A percentile compares a stretch with the other conserved stretches of the same genome.
Evolutionary conservation across 805 yeast genomes (phyloP).

Genomic region (Myxozyma vanderwaltii): DNA sequence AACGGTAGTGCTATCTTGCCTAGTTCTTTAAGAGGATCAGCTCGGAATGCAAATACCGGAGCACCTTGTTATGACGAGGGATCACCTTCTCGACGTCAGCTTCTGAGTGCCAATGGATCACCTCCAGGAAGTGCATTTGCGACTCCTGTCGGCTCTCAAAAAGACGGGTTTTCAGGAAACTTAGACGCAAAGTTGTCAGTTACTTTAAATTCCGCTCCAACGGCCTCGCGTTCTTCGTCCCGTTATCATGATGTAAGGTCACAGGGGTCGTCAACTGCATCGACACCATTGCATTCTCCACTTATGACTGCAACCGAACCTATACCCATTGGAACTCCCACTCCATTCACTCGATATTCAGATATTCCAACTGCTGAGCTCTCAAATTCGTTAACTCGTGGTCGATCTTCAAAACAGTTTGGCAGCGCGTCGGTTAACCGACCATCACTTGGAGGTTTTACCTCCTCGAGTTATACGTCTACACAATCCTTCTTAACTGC

Average conservation of each 20-base stretch:
- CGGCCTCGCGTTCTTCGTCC: conserved; percentile 14
- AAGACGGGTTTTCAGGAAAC: not conserved
- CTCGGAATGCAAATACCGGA: not conserved
- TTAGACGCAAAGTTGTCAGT: not conserved
- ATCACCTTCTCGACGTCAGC: conserved; percentile 6
- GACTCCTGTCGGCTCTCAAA: not conserved
- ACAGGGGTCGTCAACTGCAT: conserved; percentile 5
- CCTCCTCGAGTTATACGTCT: conserved; percentile 31
- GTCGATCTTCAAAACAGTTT: conserved; percentile 16
- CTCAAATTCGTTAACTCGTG: conserved; percentile 18
- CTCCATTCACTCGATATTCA: conserved; percentile 21
- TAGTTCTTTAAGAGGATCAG: conserved; percentile 1
- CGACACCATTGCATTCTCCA: conserved; percentile 12
- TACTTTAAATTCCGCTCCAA: not conserved
- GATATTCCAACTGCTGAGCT: not conserved
- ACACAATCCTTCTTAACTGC: conserved; percentile 32
- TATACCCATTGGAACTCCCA: conserved; percentile 2
- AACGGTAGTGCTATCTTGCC: not conserved
- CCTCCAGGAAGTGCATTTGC: not conserved
- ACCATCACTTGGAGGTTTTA: conserved; percentile 16
- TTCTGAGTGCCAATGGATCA: not conserved
- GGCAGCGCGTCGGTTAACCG: not conserved
- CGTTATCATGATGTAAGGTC: conserved; percentile 24
- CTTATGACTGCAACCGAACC: not conserved
- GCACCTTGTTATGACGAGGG: not conserved